A percentile compares a stretch with the other conserved stretches of the same genome.
Conservation (phyloP, 257 asterid species). For the Salvia rosmarinus region DNA sequence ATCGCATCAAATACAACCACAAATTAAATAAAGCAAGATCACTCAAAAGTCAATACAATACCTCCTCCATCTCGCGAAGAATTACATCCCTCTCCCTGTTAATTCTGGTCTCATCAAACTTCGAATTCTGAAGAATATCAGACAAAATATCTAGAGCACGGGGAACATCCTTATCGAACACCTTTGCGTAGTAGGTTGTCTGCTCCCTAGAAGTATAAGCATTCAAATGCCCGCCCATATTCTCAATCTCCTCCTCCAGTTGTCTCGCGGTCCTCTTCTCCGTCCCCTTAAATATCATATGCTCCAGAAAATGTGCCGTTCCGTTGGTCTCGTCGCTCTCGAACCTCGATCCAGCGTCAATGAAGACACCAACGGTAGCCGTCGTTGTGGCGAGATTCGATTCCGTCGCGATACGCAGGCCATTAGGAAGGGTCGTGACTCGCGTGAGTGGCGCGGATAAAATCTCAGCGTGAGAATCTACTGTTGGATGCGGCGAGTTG, state of each 20-base stretch:
- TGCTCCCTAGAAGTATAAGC: constrained; percentile 96
- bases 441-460: constrained; percentile 73
- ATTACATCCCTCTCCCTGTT: constrained; percentile 84
- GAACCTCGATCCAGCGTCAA: constrained; percentile 95
- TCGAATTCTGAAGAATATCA: constrained; percentile 88
- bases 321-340: constrained; percentile 82
- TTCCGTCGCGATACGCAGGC: constrained; percentile 90
- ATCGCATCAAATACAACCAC: constrained; percentile 10
- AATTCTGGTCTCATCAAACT: constrained; percentile 64
- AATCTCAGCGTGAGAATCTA: constrained; percentile 64
- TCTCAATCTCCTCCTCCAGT: constrained; percentile 96
- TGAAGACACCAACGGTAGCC: constrained; percentile 90
- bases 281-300: constrained; percentile 97
- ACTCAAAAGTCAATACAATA: constrained; percentile 30
- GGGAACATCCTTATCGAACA: constrained; percentile 63
- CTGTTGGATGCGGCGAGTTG: constrained; percentile 69
- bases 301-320: constrained; percentile 93
- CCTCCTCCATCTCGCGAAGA: constrained; percentile 98
- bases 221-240: constrained; percentile 95
- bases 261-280: constrained; percentile 63
- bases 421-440: constrained; percentile 84
- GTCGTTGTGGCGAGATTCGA: constrained; percentile 63
- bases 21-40: constrained; percentile 10
- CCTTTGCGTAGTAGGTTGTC: constrained; percentile 88
- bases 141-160: constrained; percentile 72